Evolutionary conservation across 2,329 filamentous ascomycete species (phyloP), one percentile per base, ranked within the genome.

Genomic region (Microcyclospora pomicola): DNA sequence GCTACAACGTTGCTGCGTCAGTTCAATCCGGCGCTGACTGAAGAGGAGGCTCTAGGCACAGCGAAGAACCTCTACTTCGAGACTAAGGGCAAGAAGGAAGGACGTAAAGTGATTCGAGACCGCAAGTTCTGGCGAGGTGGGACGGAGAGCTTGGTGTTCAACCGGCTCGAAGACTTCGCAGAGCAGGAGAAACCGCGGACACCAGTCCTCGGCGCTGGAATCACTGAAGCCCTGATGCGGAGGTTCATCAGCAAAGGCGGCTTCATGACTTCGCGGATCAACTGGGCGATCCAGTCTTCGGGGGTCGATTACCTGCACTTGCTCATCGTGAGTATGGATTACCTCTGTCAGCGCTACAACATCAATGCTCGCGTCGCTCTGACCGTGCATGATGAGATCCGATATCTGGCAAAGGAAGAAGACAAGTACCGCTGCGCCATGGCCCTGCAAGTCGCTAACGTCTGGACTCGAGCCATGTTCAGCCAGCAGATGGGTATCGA

Each of bases 391-490:
- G 92, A 98, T 53, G 92, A 98, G 61, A 96, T 98, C 45, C 75
- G 91, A 12, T 98, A 98, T 53, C 70, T 98, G 0, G 86, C 94
- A 31, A 80, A 79, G 52, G 72, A 87, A 2, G 68, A 82, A 42
- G 86, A 98, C 61, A 83, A 80, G 52, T 98, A 96, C 54, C 75
- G 82, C 31, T 78, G 82, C 2, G 88, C 88, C 9, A 82, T 98
- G 77, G 91, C 92, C 1, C 67, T 98, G 10, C 91, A 98, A 59
- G 72, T 98, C 6, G 78, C 87, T 41, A 98, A 98, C 54, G 61
- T 98, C 14, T 98, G 91, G 91, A 98, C 92, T 0, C 73, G 91
- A 36, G 87, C 87, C 46, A 95, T 98, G 82, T 98, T 98, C 59
- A 76, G 82, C 0, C 86, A 98, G 60, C 91, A 98, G 61, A 83